A percentile compares a stretch with the other conserved stretches of the same genome.
phyloP scores from a whole-genome alignment of 768 basidiomycete species.

The Psilocybe sp. region DNA sequence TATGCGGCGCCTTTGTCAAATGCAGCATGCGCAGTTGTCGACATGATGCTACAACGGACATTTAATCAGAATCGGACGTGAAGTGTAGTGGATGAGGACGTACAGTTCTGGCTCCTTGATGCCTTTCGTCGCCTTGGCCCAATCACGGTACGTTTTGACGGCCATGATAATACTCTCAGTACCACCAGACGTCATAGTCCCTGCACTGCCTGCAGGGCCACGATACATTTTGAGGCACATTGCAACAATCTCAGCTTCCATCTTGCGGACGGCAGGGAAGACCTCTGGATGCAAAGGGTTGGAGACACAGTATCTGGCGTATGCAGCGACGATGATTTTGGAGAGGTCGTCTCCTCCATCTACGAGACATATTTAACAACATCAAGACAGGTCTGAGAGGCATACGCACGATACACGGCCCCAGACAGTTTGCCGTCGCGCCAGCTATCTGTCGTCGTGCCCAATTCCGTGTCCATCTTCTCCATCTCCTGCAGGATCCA shows the following conservation, averaged over 20 bases:
- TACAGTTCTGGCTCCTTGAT: slow-evolving; percentile 93
- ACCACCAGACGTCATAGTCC: slow-evolving; percentile 91
- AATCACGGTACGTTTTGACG: slow-evolving; percentile 90
- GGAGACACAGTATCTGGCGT: slow-evolving; percentile 77
- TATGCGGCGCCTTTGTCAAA: slow-evolving; percentile 93
- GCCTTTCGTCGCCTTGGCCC: slow-evolving; percentile 82
- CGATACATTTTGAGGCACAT: slow-evolving; percentile 87
- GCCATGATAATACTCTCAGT: slow-evolving; percentile 97
- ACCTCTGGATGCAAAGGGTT: slow-evolving; percentile 93
- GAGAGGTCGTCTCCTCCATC: slow-evolving; percentile 84
- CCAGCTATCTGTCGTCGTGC: slow-evolving; percentile 49
- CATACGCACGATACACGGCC: slow-evolving; percentile 77
- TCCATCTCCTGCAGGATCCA: slow-evolving; percentile 82
- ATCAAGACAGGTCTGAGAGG: background rate
- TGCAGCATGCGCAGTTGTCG: slow-evolving; percentile 85
- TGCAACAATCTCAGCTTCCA: slow-evolving; percentile 93
- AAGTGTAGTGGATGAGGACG: slow-evolving; percentile 18
- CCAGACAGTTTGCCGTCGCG: slow-evolving; percentile 75
- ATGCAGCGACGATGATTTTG: slow-evolving; percentile 76
- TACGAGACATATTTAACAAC: slow-evolving; percentile 22
- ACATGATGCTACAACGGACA: slow-evolving; percentile 59
- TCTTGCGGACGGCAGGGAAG: slow-evolving; percentile 90
- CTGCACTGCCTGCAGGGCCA: slow-evolving; percentile 82
- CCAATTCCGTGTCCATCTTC: slow-evolving; percentile 66
- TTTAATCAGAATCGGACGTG: background rate